Conservation (phyloP, 2,329 filamentous ascomycete species). For the Pestalotiopsis sp. region DNA sequence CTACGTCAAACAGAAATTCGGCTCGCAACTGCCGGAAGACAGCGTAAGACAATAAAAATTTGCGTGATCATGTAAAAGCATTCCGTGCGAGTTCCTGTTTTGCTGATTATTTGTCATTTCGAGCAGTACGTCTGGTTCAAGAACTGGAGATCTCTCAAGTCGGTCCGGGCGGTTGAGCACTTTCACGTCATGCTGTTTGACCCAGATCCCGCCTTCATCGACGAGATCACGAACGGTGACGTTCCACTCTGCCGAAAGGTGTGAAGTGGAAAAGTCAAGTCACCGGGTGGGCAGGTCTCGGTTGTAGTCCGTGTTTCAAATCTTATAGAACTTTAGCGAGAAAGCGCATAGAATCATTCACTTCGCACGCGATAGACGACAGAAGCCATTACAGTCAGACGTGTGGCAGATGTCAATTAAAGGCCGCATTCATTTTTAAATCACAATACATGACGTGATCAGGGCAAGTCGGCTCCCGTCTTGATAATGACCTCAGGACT, state of each 20-base stretch:
- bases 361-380: constrained; percentile 19
- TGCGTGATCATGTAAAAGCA: constrained; percentile 22
- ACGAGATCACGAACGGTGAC: constrained; percentile 73
- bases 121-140: constrained; percentile 71
- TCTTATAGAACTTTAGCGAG: background rate
- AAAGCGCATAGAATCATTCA: constrained; percentile 15
- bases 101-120: background rate
- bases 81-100: background rate
- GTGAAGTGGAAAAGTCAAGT: constrained; percentile 9
- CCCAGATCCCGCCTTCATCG: constrained; percentile 70
- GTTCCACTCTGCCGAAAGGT: constrained; percentile 60
- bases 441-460: constrained; percentile 16
- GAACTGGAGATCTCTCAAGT: constrained; percentile 87
- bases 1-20: constrained; percentile 72
- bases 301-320: background rate
- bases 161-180: constrained; percentile 84
- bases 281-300: background rate
- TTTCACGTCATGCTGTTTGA: constrained; percentile 92
- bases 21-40: constrained; percentile 48
- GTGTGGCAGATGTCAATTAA: background rate
- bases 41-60: constrained; percentile 46
- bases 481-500: constrained; percentile 67
- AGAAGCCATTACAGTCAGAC: background rate
- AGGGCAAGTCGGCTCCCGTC: constrained; percentile 27
- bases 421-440: background rate